Evolutionary conservation across 768 basidiomycete species (phyloP).

Genomic region (Russula sp.): DNA sequence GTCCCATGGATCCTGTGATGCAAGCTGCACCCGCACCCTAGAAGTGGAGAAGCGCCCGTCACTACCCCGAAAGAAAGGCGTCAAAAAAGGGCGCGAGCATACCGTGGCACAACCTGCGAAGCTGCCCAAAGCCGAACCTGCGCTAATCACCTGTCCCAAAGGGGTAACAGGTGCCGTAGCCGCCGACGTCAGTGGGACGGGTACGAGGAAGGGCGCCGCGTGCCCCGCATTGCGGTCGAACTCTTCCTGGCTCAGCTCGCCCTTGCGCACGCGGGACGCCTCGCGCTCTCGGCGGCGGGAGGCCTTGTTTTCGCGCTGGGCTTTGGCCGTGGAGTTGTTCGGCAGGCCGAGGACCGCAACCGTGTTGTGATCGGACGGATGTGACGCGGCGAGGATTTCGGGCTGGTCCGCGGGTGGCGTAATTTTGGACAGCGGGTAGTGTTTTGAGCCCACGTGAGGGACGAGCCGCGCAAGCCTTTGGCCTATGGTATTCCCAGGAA

Average conservation of each 20-base stretch:
- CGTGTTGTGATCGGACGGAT: conserved; percentile 51
- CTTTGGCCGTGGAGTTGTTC: conserved; percentile 13
- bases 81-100: not conserved
- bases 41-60: not conserved
- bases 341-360: conserved; percentile 30
- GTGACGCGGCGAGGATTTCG: conserved; percentile 44
- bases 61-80: not conserved
- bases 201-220: conserved; percentile 12
- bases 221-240: conserved; percentile 11
- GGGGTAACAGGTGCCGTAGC: not conserved
- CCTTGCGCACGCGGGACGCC: conserved; percentile 4
- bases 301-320: conserved; percentile 15
- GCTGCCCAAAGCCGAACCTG: not conserved
- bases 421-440: conserved; percentile 24
- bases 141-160: conserved; percentile 5
- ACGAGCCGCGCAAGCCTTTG: conserved; percentile 37
- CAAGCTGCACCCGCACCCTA: conserved; percentile 14
- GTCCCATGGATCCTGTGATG: conserved; percentile 3
- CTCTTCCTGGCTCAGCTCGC: conserved; percentile 16
- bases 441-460: conserved; percentile 15
- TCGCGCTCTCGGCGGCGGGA: conserved; percentile 15
- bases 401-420: conserved; percentile 32
- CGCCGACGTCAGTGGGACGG: conserved; percentile 3
- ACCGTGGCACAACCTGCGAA: conserved; percentile 18
- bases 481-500: conserved; percentile 40